Evolutionary conservation across 768 basidiomycete genomes (phyloP).

Genomic region (Termitomyces sp.): DNA sequence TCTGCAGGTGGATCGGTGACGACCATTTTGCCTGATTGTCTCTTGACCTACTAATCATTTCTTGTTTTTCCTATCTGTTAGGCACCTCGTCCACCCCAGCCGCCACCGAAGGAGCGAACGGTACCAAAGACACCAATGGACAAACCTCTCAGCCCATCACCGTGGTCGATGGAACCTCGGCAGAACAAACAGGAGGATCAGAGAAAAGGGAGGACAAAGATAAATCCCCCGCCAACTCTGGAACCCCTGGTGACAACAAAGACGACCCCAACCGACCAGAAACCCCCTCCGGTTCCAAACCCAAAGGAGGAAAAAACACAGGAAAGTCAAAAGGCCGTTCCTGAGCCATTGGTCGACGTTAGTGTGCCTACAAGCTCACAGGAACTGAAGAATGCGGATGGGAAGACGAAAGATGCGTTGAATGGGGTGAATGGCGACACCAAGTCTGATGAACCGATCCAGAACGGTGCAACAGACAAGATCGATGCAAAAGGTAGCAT

Average conservation of each 20-base stretch:
- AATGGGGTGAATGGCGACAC: neutral
- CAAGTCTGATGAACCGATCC: neutral
- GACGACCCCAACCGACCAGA: neutral
- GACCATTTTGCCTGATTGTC: neutral
- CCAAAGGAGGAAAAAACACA: neutral
- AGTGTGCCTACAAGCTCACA: neutral
- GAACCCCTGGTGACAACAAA: neutral
- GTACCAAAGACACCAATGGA: neutral
- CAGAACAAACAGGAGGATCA: neutral
- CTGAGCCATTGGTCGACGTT: constrained; percentile 1
- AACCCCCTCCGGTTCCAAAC: neutral
- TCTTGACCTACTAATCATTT: constrained; percentile 6
- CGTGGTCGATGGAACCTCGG: neutral
- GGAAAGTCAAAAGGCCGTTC: neutral
- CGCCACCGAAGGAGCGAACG: neutral
- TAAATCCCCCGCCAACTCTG: neutral
- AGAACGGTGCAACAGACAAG: neutral
- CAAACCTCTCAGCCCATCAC: neutral
- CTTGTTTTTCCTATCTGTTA: neutral
- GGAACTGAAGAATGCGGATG: neutral
- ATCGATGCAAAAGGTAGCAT: neutral
- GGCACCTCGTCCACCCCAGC: neutral
- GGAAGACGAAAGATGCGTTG: neutral
- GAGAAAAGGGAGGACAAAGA: neutral
- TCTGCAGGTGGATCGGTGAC: constrained; percentile 17